phyloP scores from a whole-genome alignment of 345 rosid species.

The Punica granatum region DNA sequence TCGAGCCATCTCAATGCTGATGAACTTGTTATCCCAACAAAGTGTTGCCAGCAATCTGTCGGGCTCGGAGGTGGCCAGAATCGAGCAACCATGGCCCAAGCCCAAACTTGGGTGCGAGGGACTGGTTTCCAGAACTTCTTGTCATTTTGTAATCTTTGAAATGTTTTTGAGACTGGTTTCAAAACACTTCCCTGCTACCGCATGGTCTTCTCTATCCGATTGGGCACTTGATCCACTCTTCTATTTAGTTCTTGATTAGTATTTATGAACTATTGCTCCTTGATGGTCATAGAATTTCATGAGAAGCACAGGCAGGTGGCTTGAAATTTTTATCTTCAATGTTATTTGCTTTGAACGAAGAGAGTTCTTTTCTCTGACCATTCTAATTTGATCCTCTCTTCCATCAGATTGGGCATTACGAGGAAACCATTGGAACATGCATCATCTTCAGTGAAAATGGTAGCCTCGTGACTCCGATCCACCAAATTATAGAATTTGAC shows the following conservation, averaged over 20 bases:
- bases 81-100: background rate
- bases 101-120: background rate
- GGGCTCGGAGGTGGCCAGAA: background rate
- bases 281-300: background rate
- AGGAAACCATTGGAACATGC: conserved; percentile 57
- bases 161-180: background rate
- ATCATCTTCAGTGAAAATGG: conserved; percentile 45
- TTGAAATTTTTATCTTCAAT: background rate
- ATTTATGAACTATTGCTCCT: background rate
- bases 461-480: background rate
- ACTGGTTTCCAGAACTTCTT: background rate
- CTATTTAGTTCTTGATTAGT: background rate
- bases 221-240: background rate
- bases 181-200: background rate
- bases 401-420: conserved; percentile 48
- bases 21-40: background rate
- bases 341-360: background rate
- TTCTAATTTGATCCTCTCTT: background rate
- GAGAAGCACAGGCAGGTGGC: background rate
- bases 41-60: background rate
- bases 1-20: background rate
- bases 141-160: background rate
- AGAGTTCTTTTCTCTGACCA: background rate
- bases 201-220: background rate
- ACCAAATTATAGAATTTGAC: background rate